Conservation (phyloP, 1,139 yeast species). For the Scheffersomyces parashehatae region DNA sequence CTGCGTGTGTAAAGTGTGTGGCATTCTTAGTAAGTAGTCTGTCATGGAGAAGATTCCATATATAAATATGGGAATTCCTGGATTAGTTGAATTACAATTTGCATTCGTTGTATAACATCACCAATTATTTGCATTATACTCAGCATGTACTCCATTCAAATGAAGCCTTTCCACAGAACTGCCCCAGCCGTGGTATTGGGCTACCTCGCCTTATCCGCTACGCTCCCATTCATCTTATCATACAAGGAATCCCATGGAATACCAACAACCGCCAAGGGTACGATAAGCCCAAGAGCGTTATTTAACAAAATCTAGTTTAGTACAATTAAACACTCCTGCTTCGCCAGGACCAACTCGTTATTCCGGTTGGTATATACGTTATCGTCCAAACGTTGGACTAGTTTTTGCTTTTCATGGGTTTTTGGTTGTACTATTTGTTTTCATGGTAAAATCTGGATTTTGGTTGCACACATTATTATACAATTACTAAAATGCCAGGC, state of each 20-base stretch:
- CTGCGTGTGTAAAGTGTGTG: too few species aligned
- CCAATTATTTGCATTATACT: neutral
- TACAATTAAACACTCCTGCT: too few species aligned
- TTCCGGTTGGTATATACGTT: neutral
- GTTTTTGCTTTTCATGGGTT: neutral
- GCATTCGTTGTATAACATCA: too few species aligned
- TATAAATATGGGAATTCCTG: too few species aligned
- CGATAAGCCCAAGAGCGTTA: constrained; percentile 37
- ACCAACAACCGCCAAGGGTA: constrained; percentile 31
- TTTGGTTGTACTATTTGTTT: neutral
- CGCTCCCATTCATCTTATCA: constrained; percentile 44
- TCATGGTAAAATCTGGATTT: too few species aligned
- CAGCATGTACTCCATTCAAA: constrained; percentile 5
- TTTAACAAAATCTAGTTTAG: constrained; percentile 35
- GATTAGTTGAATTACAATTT: too few species aligned
- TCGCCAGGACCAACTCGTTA: neutral
- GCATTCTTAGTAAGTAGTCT: too few species aligned
- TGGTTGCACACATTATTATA: too few species aligned
- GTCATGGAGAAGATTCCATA: too few species aligned
- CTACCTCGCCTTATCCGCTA: constrained; percentile 43
- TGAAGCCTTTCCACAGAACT: constrained; percentile 11
- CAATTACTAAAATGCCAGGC: too few species aligned
- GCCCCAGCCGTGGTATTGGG: constrained; percentile 36
- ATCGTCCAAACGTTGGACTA: neutral
- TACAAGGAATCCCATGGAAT: constrained; percentile 36